Evolutionary conservation across 169 alveolate species (phyloP).

Genomic region (Plasmodium blacklocki): DNA sequence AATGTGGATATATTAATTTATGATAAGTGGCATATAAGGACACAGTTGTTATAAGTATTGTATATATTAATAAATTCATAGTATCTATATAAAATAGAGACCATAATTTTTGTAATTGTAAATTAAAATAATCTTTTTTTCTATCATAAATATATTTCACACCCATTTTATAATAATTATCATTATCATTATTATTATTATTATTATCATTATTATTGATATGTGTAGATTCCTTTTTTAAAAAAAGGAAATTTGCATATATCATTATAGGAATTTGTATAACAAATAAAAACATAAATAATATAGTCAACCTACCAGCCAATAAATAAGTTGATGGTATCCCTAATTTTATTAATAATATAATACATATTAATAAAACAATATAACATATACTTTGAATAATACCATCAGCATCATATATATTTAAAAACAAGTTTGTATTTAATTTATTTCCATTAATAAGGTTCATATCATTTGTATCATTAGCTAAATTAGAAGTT

Average conservation of each 20-base stretch:
- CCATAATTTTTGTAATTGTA: conserved; percentile 26
- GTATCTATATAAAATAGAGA: conserved; percentile 35
- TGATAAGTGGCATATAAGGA: conserved; percentile 63
- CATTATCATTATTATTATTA: too few relatives aligned
- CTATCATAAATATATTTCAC: conserved; percentile 2
- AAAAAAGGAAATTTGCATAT: conserved; percentile 29
- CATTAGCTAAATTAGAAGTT: conserved; percentile 4
- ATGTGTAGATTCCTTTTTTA: conserved; percentile 11
- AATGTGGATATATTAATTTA: conserved; percentile 65
- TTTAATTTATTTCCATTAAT: conserved; percentile 34
- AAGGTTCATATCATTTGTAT: conserved; percentile 14
- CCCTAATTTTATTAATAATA: conserved; percentile 39
- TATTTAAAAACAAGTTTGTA: conserved; percentile 46
- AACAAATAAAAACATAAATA: conserved; percentile 54
- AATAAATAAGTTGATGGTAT: conserved; percentile 64
- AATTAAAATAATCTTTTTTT: conserved; percentile 55
- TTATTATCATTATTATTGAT: neutral
- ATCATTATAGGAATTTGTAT: conserved; percentile 49
- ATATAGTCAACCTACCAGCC: conserved; percentile 68
- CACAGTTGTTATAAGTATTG: conserved; percentile 11
- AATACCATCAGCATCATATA: conserved; percentile 43
- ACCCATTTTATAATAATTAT: too few relatives aligned
- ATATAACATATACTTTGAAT: conserved; percentile 47
- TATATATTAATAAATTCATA: conserved; percentile 37
- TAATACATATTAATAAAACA: conserved; percentile 21